phyloP scores from a whole-genome alignment of 306 rosid species.

The Dalbergia oliveri region DNA sequence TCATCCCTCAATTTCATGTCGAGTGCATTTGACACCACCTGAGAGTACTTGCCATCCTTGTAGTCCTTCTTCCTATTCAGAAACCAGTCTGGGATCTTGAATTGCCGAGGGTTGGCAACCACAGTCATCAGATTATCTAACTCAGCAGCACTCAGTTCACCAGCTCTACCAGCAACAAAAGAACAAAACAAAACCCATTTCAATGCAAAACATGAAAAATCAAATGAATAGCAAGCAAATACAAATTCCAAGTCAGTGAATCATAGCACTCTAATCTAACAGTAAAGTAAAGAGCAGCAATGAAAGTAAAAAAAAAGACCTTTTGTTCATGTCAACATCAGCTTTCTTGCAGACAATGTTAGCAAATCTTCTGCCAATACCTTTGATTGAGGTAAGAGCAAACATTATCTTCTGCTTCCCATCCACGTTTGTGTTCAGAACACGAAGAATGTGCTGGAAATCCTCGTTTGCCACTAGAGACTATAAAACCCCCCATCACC shows the following conservation, averaged over 20 bases:
- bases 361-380: conserved; percentile 61
- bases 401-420: conserved; percentile 69
- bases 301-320: conserved; percentile 32
- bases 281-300: too few relatives aligned
- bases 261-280: too few relatives aligned
- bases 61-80: conserved; percentile 66
- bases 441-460: conserved; percentile 67
- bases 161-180: conserved; percentile 51
- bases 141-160: conserved; percentile 66
- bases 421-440: conserved; percentile 62
- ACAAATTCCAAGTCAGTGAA: too few relatives aligned
- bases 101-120: conserved; percentile 61
- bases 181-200: neutral
- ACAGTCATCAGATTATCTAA: conserved; percentile 60
- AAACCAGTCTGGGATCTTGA: conserved; percentile 68
- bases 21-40: conserved; percentile 57
- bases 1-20: conserved; percentile 70
- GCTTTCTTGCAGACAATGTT: conserved; percentile 64
- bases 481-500: conserved; percentile 1
- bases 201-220: too few relatives aligned
- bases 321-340: conserved; percentile 65
- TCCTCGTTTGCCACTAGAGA: conserved; percentile 67
- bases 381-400: conserved; percentile 67
- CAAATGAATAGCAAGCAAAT: neutral
- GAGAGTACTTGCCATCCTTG: conserved; percentile 66